These are phyloP conservation scores for Grosmannia huntii DNA, from an alignment of 2,329 filamentous ascomycete genomes.

Conservation along the genomic window DNA sequence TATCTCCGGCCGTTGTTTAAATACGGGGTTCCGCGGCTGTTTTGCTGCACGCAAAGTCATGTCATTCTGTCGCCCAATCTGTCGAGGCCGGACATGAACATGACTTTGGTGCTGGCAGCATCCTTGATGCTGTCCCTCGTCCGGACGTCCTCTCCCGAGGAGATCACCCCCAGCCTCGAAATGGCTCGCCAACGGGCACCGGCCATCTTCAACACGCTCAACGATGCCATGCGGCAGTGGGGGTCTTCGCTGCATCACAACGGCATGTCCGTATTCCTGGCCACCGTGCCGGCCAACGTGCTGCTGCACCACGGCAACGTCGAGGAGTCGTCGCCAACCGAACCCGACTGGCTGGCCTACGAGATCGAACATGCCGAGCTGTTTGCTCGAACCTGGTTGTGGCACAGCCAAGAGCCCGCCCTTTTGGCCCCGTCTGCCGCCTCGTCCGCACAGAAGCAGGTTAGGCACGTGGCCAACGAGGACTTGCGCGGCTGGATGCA, in stretches of 20 bases:
- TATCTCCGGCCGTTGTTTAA: constrained; percentile 16
- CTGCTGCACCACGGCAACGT: constrained; percentile 54
- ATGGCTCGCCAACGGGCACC: constrained; percentile 14
- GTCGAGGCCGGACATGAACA: background rate
- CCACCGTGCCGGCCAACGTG: constrained; percentile 48
- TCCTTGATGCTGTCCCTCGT: background rate
- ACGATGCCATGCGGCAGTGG: constrained; percentile 43
- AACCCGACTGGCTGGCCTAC: constrained; percentile 58
- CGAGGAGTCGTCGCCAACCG: constrained; percentile 31
- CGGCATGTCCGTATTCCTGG: constrained; percentile 60
- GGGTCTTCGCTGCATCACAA: constrained; percentile 62
- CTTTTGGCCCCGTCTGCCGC: background rate
- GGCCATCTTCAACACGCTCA: constrained; percentile 44
- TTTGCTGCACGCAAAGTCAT: no score
- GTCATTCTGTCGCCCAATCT: background rate
- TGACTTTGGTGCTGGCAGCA: background rate
- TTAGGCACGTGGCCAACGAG: background rate
- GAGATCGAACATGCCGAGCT: constrained; percentile 60
- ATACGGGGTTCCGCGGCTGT: no score
- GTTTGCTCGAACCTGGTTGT: constrained; percentile 33
- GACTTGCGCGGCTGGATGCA: constrained; percentile 44
- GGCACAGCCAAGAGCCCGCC: constrained; percentile 20
- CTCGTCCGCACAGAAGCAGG: background rate
- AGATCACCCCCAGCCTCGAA: background rate
- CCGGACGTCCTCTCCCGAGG: no score